Evolutionary conservation across 164 flowering plant genomes (phyloP), one percentile per base, ranked within the genome.

Genomic region (Liriodendron chinense): DNA sequence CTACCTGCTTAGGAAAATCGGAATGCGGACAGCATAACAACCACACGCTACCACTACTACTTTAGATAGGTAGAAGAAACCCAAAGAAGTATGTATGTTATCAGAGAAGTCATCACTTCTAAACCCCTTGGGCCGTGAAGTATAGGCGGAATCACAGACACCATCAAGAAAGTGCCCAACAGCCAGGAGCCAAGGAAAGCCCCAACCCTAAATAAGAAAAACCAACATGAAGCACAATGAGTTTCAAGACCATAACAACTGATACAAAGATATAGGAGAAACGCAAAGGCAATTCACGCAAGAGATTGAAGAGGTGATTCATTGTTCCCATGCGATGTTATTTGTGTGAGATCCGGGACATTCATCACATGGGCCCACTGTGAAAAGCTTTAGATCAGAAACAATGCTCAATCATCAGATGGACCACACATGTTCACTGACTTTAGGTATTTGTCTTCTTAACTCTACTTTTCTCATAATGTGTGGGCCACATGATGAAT

Each of bases 141-240:
- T 18, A 92, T 25, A 12, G 98, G 97, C 74, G 99, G 98, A 72
- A 94, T 81, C 70, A 96, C 89, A 70, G 99, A 89, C 59, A 92
- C 97, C 99, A 94, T 91, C 87, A 96, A 80, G 84, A 96, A 89
- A 57, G 99, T 94, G 63, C 93, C 99, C 80, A 94, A 24, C 73
- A 96, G 87, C 99, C 99, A 96, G 26, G 98, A 94, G 74, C 88
- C 49, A 24, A 81, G 75, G 77, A 96, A 96, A 73, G 91, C 85
- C 73, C 95, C 99, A 81, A 77, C 82, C 80, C 99, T 95, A 90
- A 84, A 82, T 6, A 72, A 78, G 12, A 67, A 65, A 12, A 53
- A 53, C 20, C 13, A 16, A 53, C 59, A 53, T 16, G 18, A 53
- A 48, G 26, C 28, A 50, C 26, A 24, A 14, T 43, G 9, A 56